Percentiles rank a stretch among this genome's conserved stretches.
These are phyloP conservation scores for Vachellia collinsii DNA, from an alignment of 306 rosid species.

Conservation along the genomic window DNA sequence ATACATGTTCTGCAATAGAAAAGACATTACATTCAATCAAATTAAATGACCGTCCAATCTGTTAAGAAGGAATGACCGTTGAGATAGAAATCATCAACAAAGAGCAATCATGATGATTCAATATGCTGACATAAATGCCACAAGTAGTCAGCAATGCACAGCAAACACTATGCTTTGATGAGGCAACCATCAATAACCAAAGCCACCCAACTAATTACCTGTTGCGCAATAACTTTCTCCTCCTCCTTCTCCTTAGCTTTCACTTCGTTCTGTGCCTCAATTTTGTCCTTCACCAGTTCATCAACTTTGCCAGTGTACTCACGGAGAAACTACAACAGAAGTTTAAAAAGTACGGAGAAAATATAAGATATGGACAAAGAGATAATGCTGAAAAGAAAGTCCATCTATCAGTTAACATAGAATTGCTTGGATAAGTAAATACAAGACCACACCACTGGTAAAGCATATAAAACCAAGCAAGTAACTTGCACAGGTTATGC, in stretches of 20 bases:
- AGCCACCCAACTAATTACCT: slow-evolving; percentile 52
- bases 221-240: slow-evolving; percentile 92
- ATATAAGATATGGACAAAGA: slow-evolving; percentile 15
- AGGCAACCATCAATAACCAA: slow-evolving; percentile 5
- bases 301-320: slow-evolving; percentile 97
- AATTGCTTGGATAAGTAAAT: background rate
- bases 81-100: background rate
- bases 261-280: slow-evolving; percentile 74
- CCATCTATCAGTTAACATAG: background rate
- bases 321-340: slow-evolving; percentile 76
- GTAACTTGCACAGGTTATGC: background rate
- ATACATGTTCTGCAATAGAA: slow-evolving; percentile 93
- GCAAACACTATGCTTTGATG: background rate
- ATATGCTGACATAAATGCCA: background rate
- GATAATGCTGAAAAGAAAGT: background rate
- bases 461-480: background rate
- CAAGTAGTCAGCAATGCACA: background rate
- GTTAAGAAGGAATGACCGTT: background rate
- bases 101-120: slow-evolving; percentile 13
- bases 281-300: slow-evolving; percentile 81
- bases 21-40: slow-evolving; percentile 10
- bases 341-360: slow-evolving; percentile 9
- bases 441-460: background rate
- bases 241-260: slow-evolving; percentile 89
- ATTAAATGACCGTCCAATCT: slow-evolving; percentile 22